phyloP scores from a whole-genome alignment of 148 eudicot genomes.

The Hydrangea macrophylla region DNA sequence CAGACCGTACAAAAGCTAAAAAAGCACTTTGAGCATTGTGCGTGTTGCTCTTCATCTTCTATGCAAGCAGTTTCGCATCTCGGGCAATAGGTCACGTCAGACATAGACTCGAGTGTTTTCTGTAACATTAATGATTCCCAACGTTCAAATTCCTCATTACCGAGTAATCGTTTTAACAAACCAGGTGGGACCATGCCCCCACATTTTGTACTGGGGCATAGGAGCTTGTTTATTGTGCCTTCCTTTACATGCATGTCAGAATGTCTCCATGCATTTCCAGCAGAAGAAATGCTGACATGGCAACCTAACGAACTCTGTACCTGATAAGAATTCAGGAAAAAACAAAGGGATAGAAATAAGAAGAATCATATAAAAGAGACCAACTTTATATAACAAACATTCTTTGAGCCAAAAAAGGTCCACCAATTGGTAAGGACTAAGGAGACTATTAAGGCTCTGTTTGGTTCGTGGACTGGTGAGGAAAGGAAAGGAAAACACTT shows the following conservation, averaged over 20 bases:
- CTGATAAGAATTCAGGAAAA: slow-evolving; percentile 37
- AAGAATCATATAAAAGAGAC: slow-evolving; percentile 3
- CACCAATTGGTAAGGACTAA: background rate
- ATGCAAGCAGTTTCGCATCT: slow-evolving; percentile 93
- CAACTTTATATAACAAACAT: too few relatives aligned
- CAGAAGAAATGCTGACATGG: slow-evolving; percentile 95
- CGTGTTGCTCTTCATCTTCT: slow-evolving; percentile 81
- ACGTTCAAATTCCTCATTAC: slow-evolving; percentile 67
- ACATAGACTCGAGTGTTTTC: slow-evolving; percentile 83
- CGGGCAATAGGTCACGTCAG: slow-evolving; percentile 90
- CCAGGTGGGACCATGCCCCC: slow-evolving; percentile 92
- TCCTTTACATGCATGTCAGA: slow-evolving; percentile 70
- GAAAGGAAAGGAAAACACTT: too few relatives aligned
- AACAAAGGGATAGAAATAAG: slow-evolving; percentile 8
- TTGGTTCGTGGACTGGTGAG: too few relatives aligned
- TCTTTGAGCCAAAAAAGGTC: background rate
- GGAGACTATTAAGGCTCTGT: background rate
- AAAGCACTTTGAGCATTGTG: slow-evolving; percentile 89
- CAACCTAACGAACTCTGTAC: slow-evolving; percentile 70
- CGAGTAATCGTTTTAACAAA: slow-evolving; percentile 66
- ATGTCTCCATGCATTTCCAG: slow-evolving; percentile 73
- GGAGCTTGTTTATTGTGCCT: slow-evolving; percentile 70
- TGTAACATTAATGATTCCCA: slow-evolving; percentile 83
- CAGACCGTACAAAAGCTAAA: slow-evolving; percentile 91
- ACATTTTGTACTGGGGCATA: slow-evolving; percentile 75